Evolutionary conservation across 2,329 filamentous ascomycete genomes (phyloP), one percentile per base, ranked within the genome.

Genomic region (Colletotrichum eleusines): DNA sequence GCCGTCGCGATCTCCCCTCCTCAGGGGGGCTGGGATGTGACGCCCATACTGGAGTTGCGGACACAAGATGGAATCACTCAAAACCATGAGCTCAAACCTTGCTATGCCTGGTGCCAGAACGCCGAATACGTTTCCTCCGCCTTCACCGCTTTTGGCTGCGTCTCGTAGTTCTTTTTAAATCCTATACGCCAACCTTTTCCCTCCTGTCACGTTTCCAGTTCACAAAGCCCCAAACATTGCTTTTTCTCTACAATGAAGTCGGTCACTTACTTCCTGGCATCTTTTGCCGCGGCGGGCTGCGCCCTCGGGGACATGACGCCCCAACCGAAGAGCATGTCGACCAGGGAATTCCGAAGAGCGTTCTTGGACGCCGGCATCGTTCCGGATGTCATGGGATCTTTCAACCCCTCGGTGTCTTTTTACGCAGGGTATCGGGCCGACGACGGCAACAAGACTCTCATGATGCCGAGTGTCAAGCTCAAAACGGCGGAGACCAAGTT

Each of bases 291-390:
- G 7, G 7, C 62, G n/a, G 63, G 28, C 1, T 14, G 57, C 14
- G 54, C 63, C 46, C 63, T 69, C 18, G 61, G 40, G 14, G 71
- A 71, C 26, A 62, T 58, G 55, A 54, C 69, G 2, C 62, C 71
- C 20, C 54, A 69, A 1, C 62, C 69, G 20, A 42, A 50, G 20
- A 74, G 74, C 69, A 73, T 78, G 63, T 73, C 71, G 1, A 76
- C 76, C 2, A 69, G 73, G 23, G 74, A 76, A 40, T 78, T 77
- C 63, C 76, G 76, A 40, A 73, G 74, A 54, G 63, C 66, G 11
- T 78, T 77, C 55, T 64, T 72, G n/a, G 48, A 73, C 35, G 75
- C 74, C 1, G 76, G 75, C 35, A 77, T 77, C 55, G 75, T 78
- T 0, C 77, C 77, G 31, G 76, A 77, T 48, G 72, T 78, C 12